Evolutionary conservation across 78 protist species (phyloP).

Genomic region (Goniomonas avonlea): DNA sequence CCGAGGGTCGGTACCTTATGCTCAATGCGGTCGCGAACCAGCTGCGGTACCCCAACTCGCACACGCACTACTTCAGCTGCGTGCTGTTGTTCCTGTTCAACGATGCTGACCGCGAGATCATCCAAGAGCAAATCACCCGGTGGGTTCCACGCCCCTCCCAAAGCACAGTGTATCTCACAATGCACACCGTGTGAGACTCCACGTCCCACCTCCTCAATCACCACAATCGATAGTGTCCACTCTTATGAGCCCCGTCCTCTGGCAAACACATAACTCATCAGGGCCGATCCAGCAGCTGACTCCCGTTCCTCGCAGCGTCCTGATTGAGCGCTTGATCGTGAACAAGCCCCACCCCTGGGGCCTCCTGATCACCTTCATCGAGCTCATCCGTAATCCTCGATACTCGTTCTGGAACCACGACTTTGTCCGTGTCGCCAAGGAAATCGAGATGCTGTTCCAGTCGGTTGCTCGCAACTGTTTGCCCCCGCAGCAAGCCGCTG

Average conservation of each 20-base stretch:
- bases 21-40: slow-evolving; percentile 94
- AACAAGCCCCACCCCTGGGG: slow-evolving; percentile 99
- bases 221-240: too few species aligned
- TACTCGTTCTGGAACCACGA: slow-evolving; percentile 79
- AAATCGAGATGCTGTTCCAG: slow-evolving; percentile 85
- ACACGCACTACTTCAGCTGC: slow-evolving; percentile 81
- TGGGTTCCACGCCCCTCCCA: too few species aligned
- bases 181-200: too few species aligned
- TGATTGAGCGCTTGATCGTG: slow-evolving; percentile 90
- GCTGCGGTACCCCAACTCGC: slow-evolving; percentile 43
- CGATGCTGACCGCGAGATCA: slow-evolving; percentile 48
- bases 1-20: slow-evolving; percentile 83
- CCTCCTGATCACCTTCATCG: slow-evolving; percentile 87
- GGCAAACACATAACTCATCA: too few species aligned
- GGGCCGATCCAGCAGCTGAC: too few species aligned
- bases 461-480: slow-evolving; percentile 65
- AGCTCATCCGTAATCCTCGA: slow-evolving; percentile 81
- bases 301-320: slow-evolving; percentile 66
- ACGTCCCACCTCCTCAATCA: too few species aligned
- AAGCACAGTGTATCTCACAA: too few species aligned
- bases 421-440: slow-evolving; percentile 77
- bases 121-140: slow-evolving; percentile 42
- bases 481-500: too few species aligned
- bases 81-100: slow-evolving; percentile 82
- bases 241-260: too few species aligned